Evolutionary conservation across 2,329 filamentous ascomycete genomes (phyloP), one percentile per base, ranked within the genome.

Genomic region (Rutstroemia sp.): DNA sequence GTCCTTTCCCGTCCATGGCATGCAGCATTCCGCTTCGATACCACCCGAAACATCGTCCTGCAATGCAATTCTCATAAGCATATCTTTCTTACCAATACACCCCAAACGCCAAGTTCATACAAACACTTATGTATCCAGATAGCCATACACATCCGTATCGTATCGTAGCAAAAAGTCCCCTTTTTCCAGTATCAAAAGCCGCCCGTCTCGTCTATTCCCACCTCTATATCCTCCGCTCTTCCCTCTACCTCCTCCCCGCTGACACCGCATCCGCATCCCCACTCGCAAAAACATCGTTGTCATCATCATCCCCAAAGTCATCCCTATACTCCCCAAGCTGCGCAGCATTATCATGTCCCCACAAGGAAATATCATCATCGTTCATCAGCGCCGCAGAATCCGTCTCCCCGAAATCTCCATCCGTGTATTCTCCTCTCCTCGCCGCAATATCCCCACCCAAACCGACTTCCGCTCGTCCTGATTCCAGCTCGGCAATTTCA

Each of bases 351-450:
- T 62, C 58, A 19, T 62, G 65, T 27, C 69, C 68, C 69, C 69
- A 71, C 19, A 70, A 53, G 41, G 57, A 61, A 30, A 71, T 69
- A 63, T 70, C 69, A 59, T 70, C 68, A 53, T 66, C 63, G 34
- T 63, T 61, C 65, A 69, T 70, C 58, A 65, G 39, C 14, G 59
- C 64, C 39, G 61, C 63, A 6, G 63, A 64, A 60, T 65, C 66
- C 6, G 30, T 44, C 23, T 58, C 56, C 23, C 53, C 60, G 54
- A 25, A 44, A 30, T 58, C 56, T 18, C 54, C 60, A 56, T 67
- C 65, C 10, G 50, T 63, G 47, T 67, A 69, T 16, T 48, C 57
- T 41, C 52, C 48, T 18, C 52, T 23, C 9, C 21, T 47, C 6
- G 37, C 37, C 18, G 52, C 52, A 19, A 42, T 57, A 39, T 60